Percentiles rank a stretch among this genome's conserved stretches.
Conservation (phyloP, 2,329 filamentous ascomycete genomes). For the Rosellinia necatrix region DNA sequence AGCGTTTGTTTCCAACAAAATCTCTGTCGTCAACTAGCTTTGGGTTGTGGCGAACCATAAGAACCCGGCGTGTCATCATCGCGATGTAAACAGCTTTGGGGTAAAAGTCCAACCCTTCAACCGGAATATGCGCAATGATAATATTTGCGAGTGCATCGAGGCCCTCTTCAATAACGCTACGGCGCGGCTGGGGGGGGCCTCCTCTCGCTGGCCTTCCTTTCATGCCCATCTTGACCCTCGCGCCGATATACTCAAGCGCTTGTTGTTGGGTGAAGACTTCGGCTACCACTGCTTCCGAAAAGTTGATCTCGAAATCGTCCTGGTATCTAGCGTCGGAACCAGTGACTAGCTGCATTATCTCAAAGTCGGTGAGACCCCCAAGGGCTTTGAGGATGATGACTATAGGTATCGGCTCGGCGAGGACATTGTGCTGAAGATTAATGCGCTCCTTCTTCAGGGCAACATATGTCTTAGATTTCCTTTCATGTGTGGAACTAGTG, state of each 20-base stretch:
- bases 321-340: constrained; percentile 88
- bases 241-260: constrained; percentile 89
- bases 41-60: constrained; percentile 91
- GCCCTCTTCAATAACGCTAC: constrained; percentile 88
- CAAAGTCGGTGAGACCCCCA: constrained; percentile 90
- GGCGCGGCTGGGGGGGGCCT: constrained; percentile 58
- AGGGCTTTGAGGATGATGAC: constrained; percentile 92
- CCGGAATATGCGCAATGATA: constrained; percentile 91
- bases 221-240: constrained; percentile 84
- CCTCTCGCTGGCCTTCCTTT: constrained; percentile 58
- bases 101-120: constrained; percentile 89
- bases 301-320: constrained; percentile 93
- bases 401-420: constrained; percentile 93
- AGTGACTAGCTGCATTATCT: constrained; percentile 89
- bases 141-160: constrained; percentile 91
- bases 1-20: constrained; percentile 95
- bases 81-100: constrained; percentile 97
- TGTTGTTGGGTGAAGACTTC: constrained; percentile 93
- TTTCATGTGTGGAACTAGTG: constrained; percentile 95
- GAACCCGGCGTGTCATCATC: constrained; percentile 93
- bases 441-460: constrained; percentile 92
- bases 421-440: constrained; percentile 86
- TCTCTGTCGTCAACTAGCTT: constrained; percentile 94
- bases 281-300: constrained; percentile 85
- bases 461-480: constrained; percentile 97